Base-by-base conservation (phyloP, 2,329 filamentous ascomycete species). In the Colletotrichum sansevieriae region DNA sequence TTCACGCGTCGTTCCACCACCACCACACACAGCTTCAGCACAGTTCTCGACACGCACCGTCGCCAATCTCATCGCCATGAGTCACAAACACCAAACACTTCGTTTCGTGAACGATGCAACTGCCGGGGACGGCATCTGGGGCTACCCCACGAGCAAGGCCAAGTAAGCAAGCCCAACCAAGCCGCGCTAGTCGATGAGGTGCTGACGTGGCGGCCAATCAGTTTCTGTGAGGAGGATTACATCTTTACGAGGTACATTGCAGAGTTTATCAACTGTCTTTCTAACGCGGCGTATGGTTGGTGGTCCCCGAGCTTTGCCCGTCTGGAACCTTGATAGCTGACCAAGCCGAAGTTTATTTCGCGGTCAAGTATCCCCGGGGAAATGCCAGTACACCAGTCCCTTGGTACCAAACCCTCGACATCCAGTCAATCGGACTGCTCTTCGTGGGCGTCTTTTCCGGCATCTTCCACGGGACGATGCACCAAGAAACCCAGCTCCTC, bases 181-280 rank as follows among this genome's bases (percentile, higher is more conserved):
- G 9, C 22, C 33, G 33, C 49, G 39, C n/a, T 12, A 39, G 29
- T 22, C 13, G 41, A 11, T n/a, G 47, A 13, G 56, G 25, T 18
- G 57, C 69, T 70, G 51, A 66, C 66, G 8, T 44, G 15, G 10
- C 2, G 8, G 3, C 18, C 9, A 29, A 29, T 10, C 18, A 71
- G 70, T 61, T 71, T 71, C 35, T 71, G 70, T 62, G 70, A 71
- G 44, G 70, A 71, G 39, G 70, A 71, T 39, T 83, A 83, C 74
- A 75, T 79, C 9, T 72, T 83, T 12, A 83, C 81, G 9, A 74
- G 78, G 20, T 83, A 81, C 37, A 74, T 83, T 20, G 82, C 80
- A 5, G 82, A 83, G 56, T 83, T 83, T 43, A 78, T 83, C 71
- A 83, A 83, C 66, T 83, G 80, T 0, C 69, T 83, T 2, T 83